These are phyloP conservation scores for Obelidium mucronatum DNA, from an alignment of 192 early-diverging fungal genomes.

Conservation along the genomic window DNA sequence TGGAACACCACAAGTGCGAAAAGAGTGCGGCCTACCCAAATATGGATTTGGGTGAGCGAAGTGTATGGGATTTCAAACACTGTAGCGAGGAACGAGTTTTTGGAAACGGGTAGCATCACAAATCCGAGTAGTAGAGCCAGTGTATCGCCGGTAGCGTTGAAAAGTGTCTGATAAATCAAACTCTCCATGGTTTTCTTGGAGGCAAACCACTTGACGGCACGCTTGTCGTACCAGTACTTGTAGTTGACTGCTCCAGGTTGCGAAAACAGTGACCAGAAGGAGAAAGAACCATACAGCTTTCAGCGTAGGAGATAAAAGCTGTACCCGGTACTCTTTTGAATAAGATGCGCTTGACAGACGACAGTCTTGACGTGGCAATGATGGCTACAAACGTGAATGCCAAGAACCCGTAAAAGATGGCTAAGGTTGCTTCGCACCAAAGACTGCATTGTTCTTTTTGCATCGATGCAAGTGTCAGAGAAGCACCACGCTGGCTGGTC, in stretches of 20 bases:
- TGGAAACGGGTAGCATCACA: conserved; percentile 36
- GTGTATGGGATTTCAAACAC: conserved; percentile 39
- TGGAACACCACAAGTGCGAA: conserved; percentile 24
- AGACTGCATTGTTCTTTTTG: neutral
- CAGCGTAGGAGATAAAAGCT: neutral
- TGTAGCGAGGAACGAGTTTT: conserved; percentile 29
- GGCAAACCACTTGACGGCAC: neutral
- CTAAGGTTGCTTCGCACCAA: neutral
- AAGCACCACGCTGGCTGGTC: neutral
- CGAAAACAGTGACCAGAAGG: neutral
- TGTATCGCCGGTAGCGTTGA: conserved; percentile 25
- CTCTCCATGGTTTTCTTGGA: neutral
- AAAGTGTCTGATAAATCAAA: conserved; percentile 10
- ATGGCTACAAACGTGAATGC: neutral
- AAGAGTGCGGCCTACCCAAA: conserved; percentile 22
- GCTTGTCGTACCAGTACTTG: neutral
- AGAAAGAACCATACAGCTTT: conserved; percentile 1
- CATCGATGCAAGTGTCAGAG: conserved; percentile 16
- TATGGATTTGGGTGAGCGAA: conserved; percentile 29
- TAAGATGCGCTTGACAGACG: neutral
- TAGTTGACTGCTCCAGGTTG: neutral
- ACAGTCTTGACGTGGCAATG: neutral
- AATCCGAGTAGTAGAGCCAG: conserved; percentile 37
- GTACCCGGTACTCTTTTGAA: neutral
- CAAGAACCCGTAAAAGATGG: conserved; percentile 15